Conservation (phyloP, 345 rosid species). For the Eucalyptus tenuipes region DNA sequence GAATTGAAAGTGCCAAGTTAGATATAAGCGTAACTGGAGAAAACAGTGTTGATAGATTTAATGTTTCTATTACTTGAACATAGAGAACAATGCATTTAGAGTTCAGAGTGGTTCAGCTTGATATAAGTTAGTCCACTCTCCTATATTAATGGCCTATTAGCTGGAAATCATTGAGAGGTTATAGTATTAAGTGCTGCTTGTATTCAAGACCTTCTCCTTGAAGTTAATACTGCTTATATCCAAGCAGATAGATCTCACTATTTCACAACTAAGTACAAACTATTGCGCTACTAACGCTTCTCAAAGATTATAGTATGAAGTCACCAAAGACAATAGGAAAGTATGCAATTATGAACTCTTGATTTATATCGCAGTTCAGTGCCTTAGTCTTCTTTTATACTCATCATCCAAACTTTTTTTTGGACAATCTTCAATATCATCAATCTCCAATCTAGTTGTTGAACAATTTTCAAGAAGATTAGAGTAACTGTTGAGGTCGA, state of each 20-base stretch:
- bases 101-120: background rate
- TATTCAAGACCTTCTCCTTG: background rate
- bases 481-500: fast-evolving
- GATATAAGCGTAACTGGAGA: background rate
- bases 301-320: background rate
- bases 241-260: background rate
- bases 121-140: background rate
- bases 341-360: background rate
- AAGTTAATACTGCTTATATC: background rate
- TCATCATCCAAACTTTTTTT: background rate
- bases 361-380: background rate
- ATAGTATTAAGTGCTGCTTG: background rate
- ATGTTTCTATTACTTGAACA: no score
- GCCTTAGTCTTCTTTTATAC: background rate
- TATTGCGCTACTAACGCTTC: background rate
- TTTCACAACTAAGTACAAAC: background rate
- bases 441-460: background rate
- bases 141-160: background rate
- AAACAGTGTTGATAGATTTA: background rate
- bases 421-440: background rate
- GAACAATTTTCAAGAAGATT: background rate
- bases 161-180: background rate
- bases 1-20: background rate
- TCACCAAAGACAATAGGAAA: background rate
- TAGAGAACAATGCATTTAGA: background rate